These are phyloP conservation scores for Aspergillus nanangensis DNA, from an alignment of 495 filamentous ascomycete species.

Conservation along the genomic window DNA sequence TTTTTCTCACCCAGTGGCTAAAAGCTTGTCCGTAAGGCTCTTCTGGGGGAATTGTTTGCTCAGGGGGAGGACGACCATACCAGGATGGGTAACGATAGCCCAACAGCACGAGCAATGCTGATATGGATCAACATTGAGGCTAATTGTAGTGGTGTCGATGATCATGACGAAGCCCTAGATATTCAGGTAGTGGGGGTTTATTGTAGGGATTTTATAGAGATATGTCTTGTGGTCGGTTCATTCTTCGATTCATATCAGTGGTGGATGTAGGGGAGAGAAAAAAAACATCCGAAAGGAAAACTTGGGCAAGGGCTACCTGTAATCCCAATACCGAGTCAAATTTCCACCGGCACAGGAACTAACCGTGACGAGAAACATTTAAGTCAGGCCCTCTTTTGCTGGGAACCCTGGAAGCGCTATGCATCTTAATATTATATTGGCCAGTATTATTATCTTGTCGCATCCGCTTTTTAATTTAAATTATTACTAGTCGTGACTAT, in stretches of 20 bases:
- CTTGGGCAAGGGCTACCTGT: conserved; percentile 2
- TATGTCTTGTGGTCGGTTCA: too few relatives aligned
- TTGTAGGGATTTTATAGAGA: too few relatives aligned
- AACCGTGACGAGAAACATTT: conserved; percentile 8
- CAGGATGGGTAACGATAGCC: conserved; percentile 12
- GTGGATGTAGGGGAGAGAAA: too few relatives aligned
- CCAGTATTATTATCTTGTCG: neutral
- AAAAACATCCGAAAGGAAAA: too few relatives aligned
- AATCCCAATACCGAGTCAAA: conserved; percentile 10
- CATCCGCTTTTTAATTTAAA: neutral
- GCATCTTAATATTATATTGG: neutral
- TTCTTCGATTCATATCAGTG: too few relatives aligned
- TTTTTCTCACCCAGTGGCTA: conserved; percentile 18
- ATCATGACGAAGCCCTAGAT: too few relatives aligned
- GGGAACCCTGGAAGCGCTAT: conserved; percentile 8
- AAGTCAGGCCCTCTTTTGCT: neutral
- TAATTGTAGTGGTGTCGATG: neutral
- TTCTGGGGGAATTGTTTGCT: conserved; percentile 5
- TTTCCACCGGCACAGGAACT: conserved; percentile 16
- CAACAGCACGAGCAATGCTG: conserved; percentile 4
- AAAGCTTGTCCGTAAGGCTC: conserved; percentile 26
- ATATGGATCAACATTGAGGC: neutral
- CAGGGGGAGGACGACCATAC: conserved; percentile 8
- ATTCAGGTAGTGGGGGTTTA: too few relatives aligned
- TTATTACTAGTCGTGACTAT: neutral